A percentile compares a stretch with the other conserved stretches of the same genome.
phyloP scores from a whole-genome alignment of 2,329 filamentous ascomycete species.

The Pseudogymnoascus sp. region DNA sequence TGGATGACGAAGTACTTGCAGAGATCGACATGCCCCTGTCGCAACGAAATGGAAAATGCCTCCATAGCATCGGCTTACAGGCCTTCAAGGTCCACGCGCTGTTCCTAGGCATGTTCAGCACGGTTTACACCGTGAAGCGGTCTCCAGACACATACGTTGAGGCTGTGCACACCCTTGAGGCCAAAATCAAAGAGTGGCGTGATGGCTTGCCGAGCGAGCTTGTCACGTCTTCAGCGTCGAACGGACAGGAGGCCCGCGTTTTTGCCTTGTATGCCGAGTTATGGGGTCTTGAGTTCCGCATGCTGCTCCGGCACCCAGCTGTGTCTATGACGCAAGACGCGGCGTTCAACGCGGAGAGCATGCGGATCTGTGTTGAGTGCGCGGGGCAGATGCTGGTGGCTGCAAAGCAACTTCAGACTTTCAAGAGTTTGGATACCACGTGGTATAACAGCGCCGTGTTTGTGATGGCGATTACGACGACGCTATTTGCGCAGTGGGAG shows the following conservation, averaged over 20 bases:
- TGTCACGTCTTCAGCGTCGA: constrained; percentile 34
- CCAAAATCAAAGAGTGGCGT: constrained; percentile 54
- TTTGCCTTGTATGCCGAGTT: constrained; percentile 47
- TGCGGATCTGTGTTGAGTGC: constrained; percentile 57
- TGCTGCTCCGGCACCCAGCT: constrained; percentile 55
- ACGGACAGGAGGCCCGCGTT: constrained; percentile 37
- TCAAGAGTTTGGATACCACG: constrained; percentile 66
- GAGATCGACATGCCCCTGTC: constrained; percentile 54
- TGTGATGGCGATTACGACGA: constrained; percentile 64
- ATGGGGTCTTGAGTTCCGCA: constrained; percentile 48
- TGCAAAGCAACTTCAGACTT: constrained; percentile 49
- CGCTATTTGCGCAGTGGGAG: constrained; percentile 61
- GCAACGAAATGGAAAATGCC: constrained; percentile 47
- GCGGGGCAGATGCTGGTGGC: constrained; percentile 55
- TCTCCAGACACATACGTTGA: constrained; percentile 55
- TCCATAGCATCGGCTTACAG: constrained; percentile 58
- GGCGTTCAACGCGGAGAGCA: constrained; percentile 51
- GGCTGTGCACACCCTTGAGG: constrained; percentile 57
- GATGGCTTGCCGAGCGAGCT: constrained; percentile 56
- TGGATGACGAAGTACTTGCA: constrained; percentile 61
- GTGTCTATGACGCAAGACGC: constrained; percentile 48
- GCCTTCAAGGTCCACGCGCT: constrained; percentile 58
- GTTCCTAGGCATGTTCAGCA: constrained; percentile 65
- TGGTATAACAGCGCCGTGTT: constrained; percentile 70
- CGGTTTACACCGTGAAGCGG: constrained; percentile 63